Base-by-base conservation (phyloP, 2,329 filamentous ascomycete species). In the Xylariaceae sp. region DNA sequence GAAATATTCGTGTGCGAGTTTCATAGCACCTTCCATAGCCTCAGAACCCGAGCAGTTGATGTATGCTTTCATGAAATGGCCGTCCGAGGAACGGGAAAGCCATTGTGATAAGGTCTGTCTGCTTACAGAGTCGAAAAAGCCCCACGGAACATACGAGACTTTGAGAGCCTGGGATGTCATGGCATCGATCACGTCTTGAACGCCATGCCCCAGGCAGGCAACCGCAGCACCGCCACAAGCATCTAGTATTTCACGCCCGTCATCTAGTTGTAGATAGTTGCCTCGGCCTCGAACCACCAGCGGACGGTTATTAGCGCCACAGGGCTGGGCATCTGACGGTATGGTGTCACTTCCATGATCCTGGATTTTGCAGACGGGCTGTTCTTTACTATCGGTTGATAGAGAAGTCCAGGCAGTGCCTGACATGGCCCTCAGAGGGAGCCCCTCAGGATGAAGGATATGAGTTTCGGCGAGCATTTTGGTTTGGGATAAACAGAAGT, bases 191-290 rank as follows among this genome's bases (percentile, higher is more conserved):
- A 90, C 77, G 36, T 81, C 69, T 32, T 69, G 55, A 38, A 83
- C 73, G 22, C 78, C 79, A 52, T 88, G 81, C 6, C 87, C 87
- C 9, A 91, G 66, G 55, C 81, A 83, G 9, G 80, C 73, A 3
- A 89, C 85, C 17, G 83, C 85, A 3, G 87, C 83, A 16, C 87
- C 87, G 19, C 83, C 78, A 16, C 82, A 85, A 1, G 79, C 83
- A 59, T 93, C 87, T 12, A 89, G 73, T 33, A 93, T 74, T 26
- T 26, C 18, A 17, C 34, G 34, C n/a, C 34, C 34, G 26, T 37
- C 34, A 15, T 24, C 34, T 4, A 37, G 34, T 4, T 26, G 22
- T 24, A 37, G 11, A 26, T 37, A 26, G 16, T 26, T 37, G 34
- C 34, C 34, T 8, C 16, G 19, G 9, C 19, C 34, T 24, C 19